Evolutionary conservation across 1,284 basidiomycete species (phyloP).

Genomic region (Xerocomus nothofagi): DNA sequence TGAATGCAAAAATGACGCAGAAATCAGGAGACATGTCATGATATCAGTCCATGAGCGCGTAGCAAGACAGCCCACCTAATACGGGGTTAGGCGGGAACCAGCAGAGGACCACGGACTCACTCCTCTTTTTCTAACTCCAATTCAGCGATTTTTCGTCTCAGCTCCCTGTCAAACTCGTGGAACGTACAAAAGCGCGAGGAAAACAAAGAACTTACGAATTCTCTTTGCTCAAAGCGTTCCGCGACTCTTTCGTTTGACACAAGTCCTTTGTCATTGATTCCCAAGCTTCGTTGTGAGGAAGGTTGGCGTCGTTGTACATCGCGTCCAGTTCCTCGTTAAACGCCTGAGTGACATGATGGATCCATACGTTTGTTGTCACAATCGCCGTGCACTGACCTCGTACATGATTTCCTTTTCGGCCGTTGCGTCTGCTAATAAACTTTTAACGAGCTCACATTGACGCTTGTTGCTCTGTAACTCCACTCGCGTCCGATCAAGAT

Average conservation of each 20-base stretch:
- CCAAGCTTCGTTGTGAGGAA: conserved; percentile 81
- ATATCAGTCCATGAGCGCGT: conserved; percentile 49
- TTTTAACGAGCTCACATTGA: conserved; percentile 75
- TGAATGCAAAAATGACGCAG: conserved; percentile 16
- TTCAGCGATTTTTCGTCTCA: conserved; percentile 72
- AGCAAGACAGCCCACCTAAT: conserved; percentile 66
- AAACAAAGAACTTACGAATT: conserved; percentile 60
- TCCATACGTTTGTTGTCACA: conserved; percentile 4
- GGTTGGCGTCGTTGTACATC: conserved; percentile 80
- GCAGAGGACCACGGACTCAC: conserved; percentile 46
- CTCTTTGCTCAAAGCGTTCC: conserved; percentile 71
- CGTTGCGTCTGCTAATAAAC: conserved; percentile 71
- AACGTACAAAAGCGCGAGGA: neutral
- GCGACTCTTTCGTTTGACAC: conserved; percentile 68
- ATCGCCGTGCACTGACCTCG: conserved; percentile 54
- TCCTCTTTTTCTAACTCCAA: conserved; percentile 75
- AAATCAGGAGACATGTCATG: conserved; percentile 29
- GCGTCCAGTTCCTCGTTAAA: conserved; percentile 91
- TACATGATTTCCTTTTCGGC: conserved; percentile 90
- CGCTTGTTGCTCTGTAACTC: conserved; percentile 70
- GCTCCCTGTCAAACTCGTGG: conserved; percentile 45
- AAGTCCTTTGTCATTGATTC: conserved; percentile 71
- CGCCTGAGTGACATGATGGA: conserved; percentile 48
- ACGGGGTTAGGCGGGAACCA: conserved; percentile 15
- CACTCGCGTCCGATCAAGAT: conserved; percentile 58